These are phyloP conservation scores for Ganoderma leucocontextum DNA, from an alignment of 1,284 basidiomycete species.

Conservation along the genomic window DNA sequence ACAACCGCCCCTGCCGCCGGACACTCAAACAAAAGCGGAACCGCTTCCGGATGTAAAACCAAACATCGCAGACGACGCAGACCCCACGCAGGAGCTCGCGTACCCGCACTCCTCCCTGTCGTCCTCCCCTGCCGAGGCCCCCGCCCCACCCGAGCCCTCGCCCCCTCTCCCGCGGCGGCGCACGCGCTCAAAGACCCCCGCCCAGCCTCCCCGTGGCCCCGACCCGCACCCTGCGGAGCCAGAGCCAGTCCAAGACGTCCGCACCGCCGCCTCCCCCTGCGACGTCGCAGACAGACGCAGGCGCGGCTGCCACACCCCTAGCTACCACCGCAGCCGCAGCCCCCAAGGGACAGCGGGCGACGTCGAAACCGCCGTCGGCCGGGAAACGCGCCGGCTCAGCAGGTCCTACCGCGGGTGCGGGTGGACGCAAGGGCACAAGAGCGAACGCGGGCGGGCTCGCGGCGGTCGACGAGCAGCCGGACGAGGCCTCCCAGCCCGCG, in stretches of 20 bases:
- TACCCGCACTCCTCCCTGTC: not conserved
- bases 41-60: not conserved
- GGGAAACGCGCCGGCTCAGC: conserved; percentile 10
- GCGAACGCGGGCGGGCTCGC: conserved; percentile 13
- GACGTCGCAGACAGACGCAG: not conserved
- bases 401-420: not conserved
- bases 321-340: not conserved
- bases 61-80: not conserved
- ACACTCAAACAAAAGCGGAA: not conserved
- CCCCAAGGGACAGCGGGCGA: conserved; percentile 4
- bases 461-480: conserved; percentile 21
- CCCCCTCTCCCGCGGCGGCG: conserved; percentile 22
- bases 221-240: conserved; percentile 24
- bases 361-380: conserved; percentile 20
- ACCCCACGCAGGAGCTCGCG: conserved; percentile 1
- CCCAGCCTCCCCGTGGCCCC: not conserved
- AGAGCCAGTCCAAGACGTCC: conserved; percentile 26
- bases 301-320: not conserved
- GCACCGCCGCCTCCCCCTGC: conserved; percentile 14
- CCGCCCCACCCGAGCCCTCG: not conserved
- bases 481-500: conserved; percentile 5
- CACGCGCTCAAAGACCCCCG: conserved; percentile 7
- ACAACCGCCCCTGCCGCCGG: not conserved
- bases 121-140: not conserved
- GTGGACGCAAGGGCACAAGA: not conserved